Percentiles rank a stretch among this genome's conserved stretches.
phyloP scores from a whole-genome alignment of 1,139 yeast genomes.

The Scheffersomyces segobiensis region DNA sequence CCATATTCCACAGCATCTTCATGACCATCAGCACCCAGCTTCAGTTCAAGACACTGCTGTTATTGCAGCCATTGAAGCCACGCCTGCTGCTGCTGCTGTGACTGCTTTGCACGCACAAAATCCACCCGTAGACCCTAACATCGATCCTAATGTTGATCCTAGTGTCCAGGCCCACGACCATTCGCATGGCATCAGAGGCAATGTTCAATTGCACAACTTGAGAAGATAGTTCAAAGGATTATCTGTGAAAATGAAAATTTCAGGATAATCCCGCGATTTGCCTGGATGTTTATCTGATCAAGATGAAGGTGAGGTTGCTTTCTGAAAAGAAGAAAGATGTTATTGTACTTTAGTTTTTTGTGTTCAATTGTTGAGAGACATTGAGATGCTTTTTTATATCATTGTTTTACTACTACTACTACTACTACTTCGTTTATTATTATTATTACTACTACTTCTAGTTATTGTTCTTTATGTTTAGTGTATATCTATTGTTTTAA shows the following conservation, averaged over 20 bases:
- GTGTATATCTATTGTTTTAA: not conserved
- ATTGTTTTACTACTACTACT: not conserved
- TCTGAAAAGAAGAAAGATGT: not conserved
- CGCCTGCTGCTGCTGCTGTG: slow-evolving; percentile 31
- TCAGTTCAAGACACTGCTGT: slow-evolving; percentile 47
- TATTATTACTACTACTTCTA: not conserved
- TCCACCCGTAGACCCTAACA: slow-evolving; percentile 40
- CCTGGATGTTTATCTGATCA: not conserved
- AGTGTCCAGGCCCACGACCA: slow-evolving; percentile 48
- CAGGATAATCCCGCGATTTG: not conserved
- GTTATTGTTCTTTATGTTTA: not conserved
- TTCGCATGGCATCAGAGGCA: slow-evolving; percentile 23
- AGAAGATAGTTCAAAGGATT: slow-evolving; percentile 7
- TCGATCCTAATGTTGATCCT: slow-evolving; percentile 49
- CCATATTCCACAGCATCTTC: slow-evolving; percentile 21
- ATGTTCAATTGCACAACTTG: slow-evolving; percentile 10
- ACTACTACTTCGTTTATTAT: not conserved
- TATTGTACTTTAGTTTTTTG: not conserved
- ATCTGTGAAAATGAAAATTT: too few species aligned
- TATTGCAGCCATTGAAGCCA: slow-evolving; percentile 46
- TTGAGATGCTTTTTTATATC: not conserved
- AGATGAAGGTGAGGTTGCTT: not conserved
- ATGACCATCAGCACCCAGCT: slow-evolving; percentile 28
- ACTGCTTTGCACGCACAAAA: slow-evolving; percentile 33
- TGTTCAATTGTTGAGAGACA: not conserved